Percentiles rank a stretch among this genome's conserved stretches.
phyloP scores from a whole-genome alignment of 208 protist genomes.

The Strigomonas galati region DNA sequence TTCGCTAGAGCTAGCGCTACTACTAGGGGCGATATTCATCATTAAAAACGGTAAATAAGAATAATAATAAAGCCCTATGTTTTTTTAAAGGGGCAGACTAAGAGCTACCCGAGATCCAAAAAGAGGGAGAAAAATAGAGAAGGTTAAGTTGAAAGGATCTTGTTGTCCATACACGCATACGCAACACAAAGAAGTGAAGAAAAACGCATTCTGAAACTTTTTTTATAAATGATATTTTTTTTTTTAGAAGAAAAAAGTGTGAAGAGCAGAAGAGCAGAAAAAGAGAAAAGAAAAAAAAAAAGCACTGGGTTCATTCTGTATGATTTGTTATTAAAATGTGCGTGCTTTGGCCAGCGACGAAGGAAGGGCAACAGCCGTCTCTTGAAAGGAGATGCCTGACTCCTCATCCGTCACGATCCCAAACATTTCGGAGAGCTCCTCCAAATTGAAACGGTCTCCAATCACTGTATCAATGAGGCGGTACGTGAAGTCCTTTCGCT shows the following conservation, averaged over 20 bases:
- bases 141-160: too few relatives aligned
- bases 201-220: too few relatives aligned
- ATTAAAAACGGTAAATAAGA: background rate
- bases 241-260: background rate
- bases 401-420: slow-evolving; percentile 65
- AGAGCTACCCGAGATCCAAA: too few relatives aligned
- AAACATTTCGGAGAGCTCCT: slow-evolving; percentile 47
- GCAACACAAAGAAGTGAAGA: too few relatives aligned
- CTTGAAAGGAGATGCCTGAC: slow-evolving; percentile 44
- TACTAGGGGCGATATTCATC: background rate
- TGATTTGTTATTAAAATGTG: background rate
- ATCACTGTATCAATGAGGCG: slow-evolving; percentile 61
- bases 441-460: slow-evolving; percentile 40
- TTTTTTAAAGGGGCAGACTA: too few relatives aligned
- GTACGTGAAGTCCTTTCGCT: slow-evolving; percentile 62
- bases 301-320: background rate
- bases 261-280: background rate
- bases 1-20: background rate
- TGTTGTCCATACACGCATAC: too few relatives aligned
- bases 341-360: slow-evolving; percentile 6
- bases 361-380: slow-evolving; percentile 48
- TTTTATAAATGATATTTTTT: too few relatives aligned
- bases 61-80: too few relatives aligned
- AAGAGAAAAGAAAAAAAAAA: background rate
- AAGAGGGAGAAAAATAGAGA: too few relatives aligned